phyloP scores from a whole-genome alignment of 148 eudicot genomes.

The Simmondsia chinensis region DNA sequence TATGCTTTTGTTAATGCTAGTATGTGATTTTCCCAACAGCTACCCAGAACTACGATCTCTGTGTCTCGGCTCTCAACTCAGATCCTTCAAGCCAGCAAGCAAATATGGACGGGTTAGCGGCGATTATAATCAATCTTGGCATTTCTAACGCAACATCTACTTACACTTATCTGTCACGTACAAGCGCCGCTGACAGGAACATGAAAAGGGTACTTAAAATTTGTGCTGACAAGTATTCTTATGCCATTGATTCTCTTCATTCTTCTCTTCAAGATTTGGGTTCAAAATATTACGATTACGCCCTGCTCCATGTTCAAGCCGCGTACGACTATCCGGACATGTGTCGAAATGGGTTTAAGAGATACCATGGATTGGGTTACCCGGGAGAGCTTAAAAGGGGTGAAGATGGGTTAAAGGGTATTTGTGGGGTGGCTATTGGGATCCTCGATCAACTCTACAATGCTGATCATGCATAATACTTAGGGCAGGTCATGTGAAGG shows the following conservation, averaged over 20 bases:
- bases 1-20: too few species aligned
- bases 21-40: too few species aligned
- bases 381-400: slow-evolving; percentile 46
- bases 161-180: slow-evolving; percentile 31
- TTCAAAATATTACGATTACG: slow-evolving; percentile 52
- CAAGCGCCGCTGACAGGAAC: slow-evolving; percentile 8
- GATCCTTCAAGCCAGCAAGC: slow-evolving; percentile 43
- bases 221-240: slow-evolving; percentile 50
- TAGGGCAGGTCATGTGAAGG: too few species aligned
- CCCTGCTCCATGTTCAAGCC: slow-evolving; percentile 49
- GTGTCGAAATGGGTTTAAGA: slow-evolving; percentile 50
- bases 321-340: slow-evolving; percentile 66
- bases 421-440: slow-evolving; percentile 67
- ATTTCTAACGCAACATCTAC: slow-evolving; percentile 51
- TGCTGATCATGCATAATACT: not conserved
- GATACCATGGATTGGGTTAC: slow-evolving; percentile 36
- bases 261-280: slow-evolving; percentile 36
- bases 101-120: slow-evolving; percentile 62
- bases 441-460: slow-evolving; percentile 43
- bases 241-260: slow-evolving; percentile 42
- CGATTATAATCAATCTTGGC: slow-evolving; percentile 47
- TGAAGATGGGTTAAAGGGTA: slow-evolving; percentile 57
- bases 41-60: slow-evolving; percentile 59
- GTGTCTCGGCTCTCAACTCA: slow-evolving; percentile 55
- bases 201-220: slow-evolving; percentile 36